phyloP scores from a whole-genome alignment of 768 basidiomycete genomes.

The Mycena filopes region DNA sequence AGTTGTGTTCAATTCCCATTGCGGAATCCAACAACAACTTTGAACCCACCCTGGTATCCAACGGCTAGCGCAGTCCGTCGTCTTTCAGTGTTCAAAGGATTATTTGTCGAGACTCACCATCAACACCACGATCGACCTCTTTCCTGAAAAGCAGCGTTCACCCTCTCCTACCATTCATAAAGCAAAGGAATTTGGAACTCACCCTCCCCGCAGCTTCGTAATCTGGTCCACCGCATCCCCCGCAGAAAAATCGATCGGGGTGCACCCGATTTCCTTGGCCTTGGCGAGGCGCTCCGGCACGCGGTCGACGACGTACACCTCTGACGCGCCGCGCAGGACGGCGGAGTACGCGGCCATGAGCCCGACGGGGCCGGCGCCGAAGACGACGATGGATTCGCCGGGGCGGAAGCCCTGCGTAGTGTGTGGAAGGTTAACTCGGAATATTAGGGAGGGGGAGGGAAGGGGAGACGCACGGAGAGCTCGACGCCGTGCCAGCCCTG shows the following conservation, averaged over 20 bases:
- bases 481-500: conserved; percentile 66
- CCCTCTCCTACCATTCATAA: not conserved
- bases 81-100: no score
- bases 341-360: conserved; percentile 71
- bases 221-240: conserved; percentile 63
- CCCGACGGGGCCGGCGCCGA: conserved; percentile 64
- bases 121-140: conserved; percentile 64
- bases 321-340: conserved; percentile 59
- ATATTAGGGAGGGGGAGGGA: no score
- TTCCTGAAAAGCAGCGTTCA: conserved; percentile 40
- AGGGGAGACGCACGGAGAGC: conserved; percentile 49
- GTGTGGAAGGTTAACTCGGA: conserved; percentile 6
- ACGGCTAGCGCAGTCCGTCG: no score
- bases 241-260: conserved; percentile 59
- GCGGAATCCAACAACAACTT: not conserved
- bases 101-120: conserved; percentile 50
- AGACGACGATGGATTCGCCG: conserved; percentile 63
- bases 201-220: conserved; percentile 55
- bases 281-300: conserved; percentile 64
- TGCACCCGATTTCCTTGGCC: conserved; percentile 62
- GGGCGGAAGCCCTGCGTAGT: conserved; percentile 55
- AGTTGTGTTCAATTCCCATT: not conserved
- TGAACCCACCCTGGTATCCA: conserved; percentile 54
- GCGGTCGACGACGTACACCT: conserved; percentile 66
- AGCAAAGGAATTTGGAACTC: conserved; percentile 33